Conservation (phyloP, 306 rosid species). For the Ammopiptanthus mongolicus region DNA sequence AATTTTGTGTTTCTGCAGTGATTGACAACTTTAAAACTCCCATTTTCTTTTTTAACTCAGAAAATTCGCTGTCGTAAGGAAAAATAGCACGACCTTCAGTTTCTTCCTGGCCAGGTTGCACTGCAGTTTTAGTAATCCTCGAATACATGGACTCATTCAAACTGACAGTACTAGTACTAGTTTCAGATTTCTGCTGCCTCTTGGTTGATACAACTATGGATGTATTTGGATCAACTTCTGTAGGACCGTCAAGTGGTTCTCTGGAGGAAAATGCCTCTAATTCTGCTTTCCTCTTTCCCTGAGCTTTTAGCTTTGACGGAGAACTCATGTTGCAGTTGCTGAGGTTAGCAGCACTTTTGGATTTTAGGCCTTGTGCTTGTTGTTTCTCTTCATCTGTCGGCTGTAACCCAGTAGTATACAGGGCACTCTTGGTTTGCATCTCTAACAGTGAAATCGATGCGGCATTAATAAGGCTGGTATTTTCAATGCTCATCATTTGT, state of each 20-base stretch:
- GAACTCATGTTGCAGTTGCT: constrained; percentile 1
- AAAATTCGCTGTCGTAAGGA: constrained; percentile 27
- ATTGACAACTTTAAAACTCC: constrained; percentile 9
- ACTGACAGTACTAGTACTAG: constrained; percentile 16
- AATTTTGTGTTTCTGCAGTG: neutral
- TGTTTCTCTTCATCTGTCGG: constrained; percentile 25
- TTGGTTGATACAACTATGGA: constrained; percentile 19
- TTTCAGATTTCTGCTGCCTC: constrained; percentile 34
- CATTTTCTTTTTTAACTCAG: constrained; percentile 31
- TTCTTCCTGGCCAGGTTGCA: constrained; percentile 17
- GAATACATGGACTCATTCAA: constrained; percentile 14
- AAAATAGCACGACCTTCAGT: constrained; percentile 26
- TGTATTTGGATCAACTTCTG: constrained; percentile 22
- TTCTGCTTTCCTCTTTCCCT: constrained; percentile 30
- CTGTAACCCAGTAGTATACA: constrained; percentile 16
- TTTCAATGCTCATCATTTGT: neutral
- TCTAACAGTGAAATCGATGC: constrained; percentile 22
- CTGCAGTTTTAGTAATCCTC: constrained; percentile 19
- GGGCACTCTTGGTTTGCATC: constrained; percentile 20
- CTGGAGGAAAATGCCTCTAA: constrained; percentile 7
- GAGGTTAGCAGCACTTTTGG: constrained; percentile 11
- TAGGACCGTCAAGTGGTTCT: constrained; percentile 8
- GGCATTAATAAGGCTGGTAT: constrained; percentile 13
- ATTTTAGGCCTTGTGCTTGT: constrained; percentile 7
- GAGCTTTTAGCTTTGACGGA: constrained; percentile 8